Evolutionary conservation across 176 grass and related monocot species (phyloP).

Genomic region (Bromus sterilis): DNA sequence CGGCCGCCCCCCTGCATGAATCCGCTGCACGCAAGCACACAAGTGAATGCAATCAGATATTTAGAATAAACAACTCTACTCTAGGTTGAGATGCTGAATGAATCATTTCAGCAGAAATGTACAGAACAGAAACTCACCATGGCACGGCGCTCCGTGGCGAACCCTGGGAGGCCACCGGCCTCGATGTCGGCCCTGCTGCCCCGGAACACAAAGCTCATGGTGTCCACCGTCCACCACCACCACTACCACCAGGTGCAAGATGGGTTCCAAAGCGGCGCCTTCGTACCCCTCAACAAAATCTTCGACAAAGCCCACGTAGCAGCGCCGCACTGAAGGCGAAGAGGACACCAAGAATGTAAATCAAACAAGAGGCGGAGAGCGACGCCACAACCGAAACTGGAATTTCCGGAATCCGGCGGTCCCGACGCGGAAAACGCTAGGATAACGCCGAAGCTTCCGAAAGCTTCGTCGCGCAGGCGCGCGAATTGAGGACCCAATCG

Average conservation of each 20-base stretch:
- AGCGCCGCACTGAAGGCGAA: neutral
- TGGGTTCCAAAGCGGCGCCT: slow-evolving; percentile 24
- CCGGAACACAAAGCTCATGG: slow-evolving; percentile 90
- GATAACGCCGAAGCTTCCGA: slow-evolving; percentile 27
- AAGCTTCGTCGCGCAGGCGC: slow-evolving; percentile 18
- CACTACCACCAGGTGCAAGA: neutral
- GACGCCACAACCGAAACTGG: slow-evolving; percentile 54
- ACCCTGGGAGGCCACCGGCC: slow-evolving; percentile 52
- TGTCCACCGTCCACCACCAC: neutral
- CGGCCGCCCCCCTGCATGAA: slow-evolving; percentile 61
- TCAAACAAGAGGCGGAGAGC: slow-evolving; percentile 25
- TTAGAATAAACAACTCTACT: neutral
- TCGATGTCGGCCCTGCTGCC: slow-evolving; percentile 71
- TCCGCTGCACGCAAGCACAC: slow-evolving; percentile 36
- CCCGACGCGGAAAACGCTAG: neutral
- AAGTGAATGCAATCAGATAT: slow-evolving; percentile 7
- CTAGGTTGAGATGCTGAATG: neutral
- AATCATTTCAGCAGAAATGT: slow-evolving; percentile 12
- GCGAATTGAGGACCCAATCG: neutral
- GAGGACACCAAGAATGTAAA: slow-evolving; percentile 14
- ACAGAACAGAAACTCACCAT: slow-evolving; percentile 35
- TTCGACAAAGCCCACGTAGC: neutral
- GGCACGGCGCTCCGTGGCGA: slow-evolving; percentile 59
- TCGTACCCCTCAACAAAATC: slow-evolving; percentile 11
- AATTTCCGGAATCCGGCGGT: slow-evolving; percentile 18